Evolutionary conservation across 1,284 basidiomycete genomes (phyloP).

Genomic region (Papiliotrema flavescens): DNA sequence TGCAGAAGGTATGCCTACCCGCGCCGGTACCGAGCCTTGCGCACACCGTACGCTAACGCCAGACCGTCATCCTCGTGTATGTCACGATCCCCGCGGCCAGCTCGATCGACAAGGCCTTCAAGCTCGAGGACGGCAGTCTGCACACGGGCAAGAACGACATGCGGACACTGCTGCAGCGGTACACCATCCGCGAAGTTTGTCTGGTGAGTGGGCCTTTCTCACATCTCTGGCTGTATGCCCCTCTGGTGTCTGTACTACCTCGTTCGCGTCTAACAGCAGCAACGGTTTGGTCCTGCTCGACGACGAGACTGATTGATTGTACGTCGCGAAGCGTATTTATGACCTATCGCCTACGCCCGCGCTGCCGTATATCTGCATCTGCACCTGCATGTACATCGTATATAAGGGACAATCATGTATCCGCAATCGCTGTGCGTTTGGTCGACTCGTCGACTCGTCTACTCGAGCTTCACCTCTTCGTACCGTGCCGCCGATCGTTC

Average conservation of each 20-base stretch:
- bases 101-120: slow-evolving; percentile 52
- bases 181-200: slow-evolving; percentile 78
- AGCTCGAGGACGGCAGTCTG: slow-evolving; percentile 51
- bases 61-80: slow-evolving; percentile 87
- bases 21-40: not conserved
- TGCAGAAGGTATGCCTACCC: slow-evolving; percentile 71
- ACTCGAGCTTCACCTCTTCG: too few species aligned
- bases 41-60: slow-evolving; percentile 2
- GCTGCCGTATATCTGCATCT: too few species aligned
- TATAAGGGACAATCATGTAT: too few species aligned
- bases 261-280: slow-evolving; percentile 14
- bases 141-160: slow-evolving; percentile 54
- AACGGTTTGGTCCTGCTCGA: slow-evolving; percentile 40
- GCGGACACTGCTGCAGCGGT: slow-evolving; percentile 62
- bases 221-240: too few species aligned
- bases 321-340: too few species aligned
- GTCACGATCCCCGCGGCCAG: slow-evolving; percentile 77
- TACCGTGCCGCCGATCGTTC: too few species aligned
- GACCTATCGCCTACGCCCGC: too few species aligned
- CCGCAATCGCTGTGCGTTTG: too few species aligned
- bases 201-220: too few species aligned
- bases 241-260: too few species aligned
- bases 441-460: too few species aligned
- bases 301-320: slow-evolving; percentile 33
- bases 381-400: too few species aligned